Evolutionary conservation across 192 early-diverging fungal species (phyloP), one percentile per base, ranked within the genome.

Genomic region (Endogone sp.): DNA sequence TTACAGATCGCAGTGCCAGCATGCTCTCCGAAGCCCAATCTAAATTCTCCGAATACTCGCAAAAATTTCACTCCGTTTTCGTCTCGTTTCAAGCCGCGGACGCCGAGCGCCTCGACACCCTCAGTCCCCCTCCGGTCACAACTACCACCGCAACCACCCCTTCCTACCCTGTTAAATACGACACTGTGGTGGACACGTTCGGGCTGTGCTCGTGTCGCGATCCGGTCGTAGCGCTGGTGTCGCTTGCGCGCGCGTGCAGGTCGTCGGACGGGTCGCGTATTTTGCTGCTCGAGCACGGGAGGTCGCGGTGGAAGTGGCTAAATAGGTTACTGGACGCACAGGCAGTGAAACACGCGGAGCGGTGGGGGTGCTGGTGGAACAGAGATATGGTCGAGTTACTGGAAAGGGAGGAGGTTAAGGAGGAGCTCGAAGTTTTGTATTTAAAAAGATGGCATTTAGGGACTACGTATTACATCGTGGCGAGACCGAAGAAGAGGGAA

Each of bases 321-420:
- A 88, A 91, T 73, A 60, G 63, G 0, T 60, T 81, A 4, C 68
- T 91, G 29, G 90, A 91, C 57, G 84, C 82, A 61, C 82, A 80
- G 44, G 85, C 86, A 1, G 62, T 68, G 16, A 76, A 68, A 37
- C 90, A 91, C 76, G 88, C 86, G 8, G 68, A 79, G 11, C 66
- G 69, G 64, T 91, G 89, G 88, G 89, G 71, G 10, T 91, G 90
- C 65, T 91, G 87, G 86, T 91, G 84, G 82, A 90, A 91, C 61
- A 67, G 90, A 24, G 86, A 88, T 62, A 73, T 91, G 23, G 78
- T 80, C 56, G 62, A 27, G 9, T 54, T 90, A 25, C 77, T 88
- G 54, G 62, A 85, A n/a, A 70, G 79, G 49, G 75, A 76, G 20
- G 28, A 68, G 27, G 72, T 77, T 2, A 73, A 66, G 64, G 72